Evolutionary conservation across 768 basidiomycete species (phyloP).

Genomic region (Mycena filopes): DNA sequence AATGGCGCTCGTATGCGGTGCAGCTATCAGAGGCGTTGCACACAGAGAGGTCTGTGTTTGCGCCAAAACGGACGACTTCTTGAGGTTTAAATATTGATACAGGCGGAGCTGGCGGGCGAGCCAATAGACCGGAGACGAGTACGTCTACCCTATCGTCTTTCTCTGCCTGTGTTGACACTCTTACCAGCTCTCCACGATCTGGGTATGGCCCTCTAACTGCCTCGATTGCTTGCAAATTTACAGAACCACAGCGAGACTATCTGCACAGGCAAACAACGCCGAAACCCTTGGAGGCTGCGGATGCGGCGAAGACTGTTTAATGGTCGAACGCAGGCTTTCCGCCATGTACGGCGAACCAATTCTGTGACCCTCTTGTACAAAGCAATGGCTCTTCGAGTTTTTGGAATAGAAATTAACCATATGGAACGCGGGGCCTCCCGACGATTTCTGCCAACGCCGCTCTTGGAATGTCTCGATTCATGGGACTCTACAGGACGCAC

Average conservation of each 20-base stretch:
- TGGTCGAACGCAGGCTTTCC: neutral
- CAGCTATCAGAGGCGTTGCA: constrained; percentile 25
- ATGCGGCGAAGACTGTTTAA: constrained; percentile 9
- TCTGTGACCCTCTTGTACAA: constrained; percentile 1
- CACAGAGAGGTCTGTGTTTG: constrained; percentile 28
- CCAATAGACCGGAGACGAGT: constrained; percentile 31
- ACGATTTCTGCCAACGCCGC: no score
- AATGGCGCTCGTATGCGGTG: constrained; percentile 70
- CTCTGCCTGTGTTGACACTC: neutral
- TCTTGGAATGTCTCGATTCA: no score
- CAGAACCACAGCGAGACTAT: constrained; percentile 15
- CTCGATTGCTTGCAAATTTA: neutral
- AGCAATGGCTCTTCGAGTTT: no score
- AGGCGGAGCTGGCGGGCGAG: constrained; percentile 34
- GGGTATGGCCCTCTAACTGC: constrained; percentile 8
- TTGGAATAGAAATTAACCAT: no score
- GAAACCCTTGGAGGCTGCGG: constrained; percentile 9
- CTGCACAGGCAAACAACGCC: constrained; percentile 10
- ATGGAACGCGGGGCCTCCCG: no score
- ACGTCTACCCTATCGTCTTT: neutral
- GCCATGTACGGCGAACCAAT: constrained; percentile 6
- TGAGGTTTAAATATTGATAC: constrained; percentile 4
- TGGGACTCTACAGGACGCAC: no score
- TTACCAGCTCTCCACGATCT: constrained; percentile 24
- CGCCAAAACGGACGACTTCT: neutral